phyloP scores from a whole-genome alignment of 202 grass and related monocot genomes.

The Brachypodium distachyon region DNA sequence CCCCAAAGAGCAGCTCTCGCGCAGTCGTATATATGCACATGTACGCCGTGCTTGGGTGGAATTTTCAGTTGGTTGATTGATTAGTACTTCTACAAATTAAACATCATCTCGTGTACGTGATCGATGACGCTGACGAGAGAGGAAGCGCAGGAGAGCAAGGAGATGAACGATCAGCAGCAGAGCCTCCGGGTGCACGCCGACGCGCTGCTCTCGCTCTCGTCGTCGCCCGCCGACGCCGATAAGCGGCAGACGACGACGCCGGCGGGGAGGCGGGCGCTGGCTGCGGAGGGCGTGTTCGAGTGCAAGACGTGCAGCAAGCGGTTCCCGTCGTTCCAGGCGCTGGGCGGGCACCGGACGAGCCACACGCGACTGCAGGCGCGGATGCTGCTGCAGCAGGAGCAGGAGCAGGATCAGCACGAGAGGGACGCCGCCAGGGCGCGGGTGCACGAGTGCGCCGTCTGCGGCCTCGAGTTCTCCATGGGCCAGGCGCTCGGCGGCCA shows the following conservation, averaged over 20 bases:
- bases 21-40: constrained; percentile 17
- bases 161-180: no score
- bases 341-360: constrained; percentile 79
- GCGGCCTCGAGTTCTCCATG: constrained; percentile 72
- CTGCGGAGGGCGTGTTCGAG: constrained; percentile 60
- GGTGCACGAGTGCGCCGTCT: constrained; percentile 63
- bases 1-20: not conserved
- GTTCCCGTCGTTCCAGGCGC: constrained; percentile 75
- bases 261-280: constrained; percentile 28
- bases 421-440: not conserved
- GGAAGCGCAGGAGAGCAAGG: constrained; percentile 31
- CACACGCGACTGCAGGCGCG: constrained; percentile 51
- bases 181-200: constrained; percentile 31
- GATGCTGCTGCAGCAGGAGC: constrained; percentile 23
- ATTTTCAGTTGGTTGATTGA: not conserved
- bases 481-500: constrained; percentile 71
- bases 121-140: constrained; percentile 33
- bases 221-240: not conserved
- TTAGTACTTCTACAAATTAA: no score
- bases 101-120: not conserved
- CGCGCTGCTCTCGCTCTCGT: constrained; percentile 31
- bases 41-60: not conserved
- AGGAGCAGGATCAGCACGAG: not conserved
- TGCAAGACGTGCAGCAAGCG: constrained; percentile 72
- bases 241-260: not conserved